Percentiles rank a stretch among this genome's conserved stretches.
phyloP scores from a whole-genome alignment of 306 rosid species.

The Gastrolobium villosum region DNA sequence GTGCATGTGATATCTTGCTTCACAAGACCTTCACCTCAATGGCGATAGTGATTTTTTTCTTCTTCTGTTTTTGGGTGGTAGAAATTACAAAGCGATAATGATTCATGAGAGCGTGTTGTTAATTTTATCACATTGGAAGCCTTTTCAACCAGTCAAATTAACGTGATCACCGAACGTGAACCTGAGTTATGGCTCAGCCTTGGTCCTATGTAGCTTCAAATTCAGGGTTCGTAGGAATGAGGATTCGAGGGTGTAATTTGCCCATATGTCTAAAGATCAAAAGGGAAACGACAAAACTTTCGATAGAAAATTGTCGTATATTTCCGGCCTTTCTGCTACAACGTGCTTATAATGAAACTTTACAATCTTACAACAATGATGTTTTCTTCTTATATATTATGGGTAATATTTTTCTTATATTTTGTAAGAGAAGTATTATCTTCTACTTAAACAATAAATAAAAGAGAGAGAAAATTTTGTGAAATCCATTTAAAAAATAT shows the following conservation, averaged over 20 bases:
- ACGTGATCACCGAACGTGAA: constrained; percentile 13
- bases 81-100: background rate
- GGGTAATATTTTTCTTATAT: background rate
- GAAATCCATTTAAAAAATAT: too few species aligned
- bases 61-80: background rate
- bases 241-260: constrained; percentile 28
- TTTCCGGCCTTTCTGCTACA: background rate
- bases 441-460: too few species aligned
- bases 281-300: constrained; percentile 36
- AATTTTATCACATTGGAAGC: background rate
- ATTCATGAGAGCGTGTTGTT: background rate
- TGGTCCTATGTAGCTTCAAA: constrained; percentile 32
- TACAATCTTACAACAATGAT: background rate
- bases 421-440: background rate
- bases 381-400: too few species aligned
- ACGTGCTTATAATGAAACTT: constrained; percentile 32
- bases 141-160: background rate
- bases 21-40: constrained; percentile 24
- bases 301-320: constrained; percentile 36
- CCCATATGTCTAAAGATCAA: constrained; percentile 8
- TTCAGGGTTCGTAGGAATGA: background rate
- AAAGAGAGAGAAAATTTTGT: too few species aligned
- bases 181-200: background rate
- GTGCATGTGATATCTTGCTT: constrained; percentile 52
- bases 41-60: background rate